Percentiles rank a stretch among this genome's conserved stretches.
Evolutionary conservation across 345 rosid genomes (phyloP).

Genomic region (Camelina sativa): DNA sequence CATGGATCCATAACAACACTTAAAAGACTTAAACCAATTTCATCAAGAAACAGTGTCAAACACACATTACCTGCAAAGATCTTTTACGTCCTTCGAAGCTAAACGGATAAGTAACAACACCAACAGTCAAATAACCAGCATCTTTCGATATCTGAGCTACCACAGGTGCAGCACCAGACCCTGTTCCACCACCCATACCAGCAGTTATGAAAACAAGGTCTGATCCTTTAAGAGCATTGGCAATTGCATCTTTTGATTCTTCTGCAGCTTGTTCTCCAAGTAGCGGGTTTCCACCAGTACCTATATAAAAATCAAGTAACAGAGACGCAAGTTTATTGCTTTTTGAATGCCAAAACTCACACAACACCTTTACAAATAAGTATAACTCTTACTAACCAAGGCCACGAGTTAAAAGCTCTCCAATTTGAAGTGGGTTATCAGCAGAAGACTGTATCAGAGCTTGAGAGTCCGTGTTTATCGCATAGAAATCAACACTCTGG

Average conservation of each 20-base stretch:
- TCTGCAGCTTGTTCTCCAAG: slow-evolving; percentile 99
- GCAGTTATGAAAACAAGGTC: slow-evolving; percentile 98
- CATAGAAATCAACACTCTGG: slow-evolving; percentile 92
- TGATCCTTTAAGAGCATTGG: slow-evolving; percentile 92
- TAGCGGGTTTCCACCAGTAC: slow-evolving; percentile 95
- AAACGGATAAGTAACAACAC: slow-evolving; percentile 98
- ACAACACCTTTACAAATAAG: neutral
- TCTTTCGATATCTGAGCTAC: slow-evolving; percentile 93
- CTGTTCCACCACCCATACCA: slow-evolving; percentile 99
- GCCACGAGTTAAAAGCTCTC: slow-evolving; percentile 97
- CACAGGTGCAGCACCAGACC: slow-evolving; percentile 99
- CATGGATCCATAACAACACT: slow-evolving; percentile 3
- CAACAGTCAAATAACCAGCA: slow-evolving; percentile 95
- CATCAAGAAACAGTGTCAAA: neutral
- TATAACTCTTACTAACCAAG: slow-evolving; percentile 56
- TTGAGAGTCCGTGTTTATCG: slow-evolving; percentile 95
- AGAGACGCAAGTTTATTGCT: slow-evolving; percentile 25
- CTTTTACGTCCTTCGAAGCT: slow-evolving; percentile 99
- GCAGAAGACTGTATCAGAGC: slow-evolving; percentile 88
- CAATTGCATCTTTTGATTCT: slow-evolving; percentile 91
- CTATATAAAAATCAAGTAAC: slow-evolving; percentile 45
- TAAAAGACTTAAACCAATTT: neutral
- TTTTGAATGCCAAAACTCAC: slow-evolving; percentile 8
- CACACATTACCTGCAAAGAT: slow-evolving; percentile 71
- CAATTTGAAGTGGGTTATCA: slow-evolving; percentile 83